Evolutionary conservation across 1,284 basidiomycete genomes (phyloP).

Genomic region (Lentinula novae-zelandiae): DNA sequence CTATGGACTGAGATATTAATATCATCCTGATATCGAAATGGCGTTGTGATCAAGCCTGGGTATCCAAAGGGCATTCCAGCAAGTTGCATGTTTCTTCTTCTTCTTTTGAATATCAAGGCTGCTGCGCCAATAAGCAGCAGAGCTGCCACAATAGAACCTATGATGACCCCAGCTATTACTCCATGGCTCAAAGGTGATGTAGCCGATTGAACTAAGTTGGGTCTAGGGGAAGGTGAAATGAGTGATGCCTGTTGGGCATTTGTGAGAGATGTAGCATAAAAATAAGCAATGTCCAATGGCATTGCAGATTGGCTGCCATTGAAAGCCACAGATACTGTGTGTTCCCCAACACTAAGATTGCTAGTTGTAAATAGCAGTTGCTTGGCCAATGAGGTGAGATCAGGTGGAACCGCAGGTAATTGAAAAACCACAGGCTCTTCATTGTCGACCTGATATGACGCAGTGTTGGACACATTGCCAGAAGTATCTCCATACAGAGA

Average conservation of each 20-base stretch:
- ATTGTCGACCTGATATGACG: neutral
- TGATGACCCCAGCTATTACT: neutral
- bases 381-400: neutral
- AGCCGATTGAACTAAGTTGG: neutral
- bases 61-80: neutral
- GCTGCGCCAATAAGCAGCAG: neutral
- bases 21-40: neutral
- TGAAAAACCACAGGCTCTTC: neutral
- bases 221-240: neutral
- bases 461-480: neutral
- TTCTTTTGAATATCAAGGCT: neutral
- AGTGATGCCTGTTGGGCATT: neutral
- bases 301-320: constrained; percentile 3
- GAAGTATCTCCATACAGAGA: neutral
- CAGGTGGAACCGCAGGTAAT: neutral
- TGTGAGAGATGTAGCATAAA: neutral
- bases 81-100: neutral
- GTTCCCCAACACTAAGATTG: neutral
- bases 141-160: neutral
- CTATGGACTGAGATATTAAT: neutral
- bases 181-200: neutral
- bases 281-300: constrained; percentile 2
- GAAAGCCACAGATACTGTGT: neutral
- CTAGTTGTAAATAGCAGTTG: neutral
- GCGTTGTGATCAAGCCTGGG: neutral